Conservation (phyloP, 495 filamentous ascomycete species). For the Lasiosphaeriaceae sp. region DNA sequence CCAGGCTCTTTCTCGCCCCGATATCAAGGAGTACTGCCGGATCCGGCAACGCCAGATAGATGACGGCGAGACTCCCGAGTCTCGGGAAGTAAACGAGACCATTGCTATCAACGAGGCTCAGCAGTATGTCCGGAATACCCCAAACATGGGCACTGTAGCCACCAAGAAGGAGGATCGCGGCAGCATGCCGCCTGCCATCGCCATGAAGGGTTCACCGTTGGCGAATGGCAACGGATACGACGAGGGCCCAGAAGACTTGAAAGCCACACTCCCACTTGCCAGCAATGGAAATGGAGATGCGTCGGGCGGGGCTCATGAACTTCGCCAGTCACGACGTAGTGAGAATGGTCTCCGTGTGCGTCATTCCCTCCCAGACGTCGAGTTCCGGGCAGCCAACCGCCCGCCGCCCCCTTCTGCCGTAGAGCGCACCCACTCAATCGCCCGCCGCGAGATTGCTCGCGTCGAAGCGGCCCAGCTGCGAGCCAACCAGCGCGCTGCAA, state of each 20-base stretch:
- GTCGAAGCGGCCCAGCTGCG: conserved; percentile 39
- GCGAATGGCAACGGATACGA: conserved; percentile 15
- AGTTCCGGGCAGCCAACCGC: conserved; percentile 31
- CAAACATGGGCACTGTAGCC: conserved; percentile 18
- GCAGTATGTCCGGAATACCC: conserved; percentile 26
- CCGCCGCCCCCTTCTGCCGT: conserved; percentile 18
- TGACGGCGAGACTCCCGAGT: conserved; percentile 37
- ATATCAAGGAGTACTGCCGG: conserved; percentile 53
- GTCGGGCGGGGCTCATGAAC: conserved; percentile 12
- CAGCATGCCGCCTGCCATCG: conserved; percentile 10
- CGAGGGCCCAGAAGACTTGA: conserved; percentile 9
- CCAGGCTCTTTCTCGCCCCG: conserved; percentile 35
- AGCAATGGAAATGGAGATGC: not conserved
- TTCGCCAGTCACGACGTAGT: conserved; percentile 28
- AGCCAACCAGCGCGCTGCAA: conserved; percentile 33
- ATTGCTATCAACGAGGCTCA: conserved; percentile 46
- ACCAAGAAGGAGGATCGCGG: conserved; percentile 3
- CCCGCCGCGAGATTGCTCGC: conserved; percentile 40
- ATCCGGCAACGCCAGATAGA: conserved; percentile 48
- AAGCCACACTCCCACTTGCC: conserved; percentile 4
- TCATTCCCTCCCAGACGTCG: conserved; percentile 26
- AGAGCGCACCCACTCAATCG: conserved; percentile 38
- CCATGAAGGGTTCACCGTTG: conserved; percentile 14
- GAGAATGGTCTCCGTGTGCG: conserved; percentile 17
- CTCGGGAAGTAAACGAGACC: conserved; percentile 44